Evolutionary conservation across 2,329 filamentous ascomycete genomes (phyloP).

Genomic region (Hymenoscyphus fraxineus): DNA sequence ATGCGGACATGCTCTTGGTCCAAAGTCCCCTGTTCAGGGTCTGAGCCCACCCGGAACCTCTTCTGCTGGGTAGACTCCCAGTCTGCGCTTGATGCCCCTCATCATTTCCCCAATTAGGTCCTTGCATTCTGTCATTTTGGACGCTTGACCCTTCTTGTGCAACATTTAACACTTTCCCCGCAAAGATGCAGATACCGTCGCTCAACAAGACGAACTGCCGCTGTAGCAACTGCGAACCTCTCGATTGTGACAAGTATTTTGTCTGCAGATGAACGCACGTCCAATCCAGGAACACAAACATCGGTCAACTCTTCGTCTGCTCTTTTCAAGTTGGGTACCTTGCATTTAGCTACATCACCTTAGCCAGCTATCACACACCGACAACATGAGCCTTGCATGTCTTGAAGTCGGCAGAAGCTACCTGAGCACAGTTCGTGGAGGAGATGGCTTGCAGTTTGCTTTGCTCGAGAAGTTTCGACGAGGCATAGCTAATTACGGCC

Average conservation of each 20-base stretch:
- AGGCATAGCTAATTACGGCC: neutral
- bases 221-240: slow-evolving; percentile 2
- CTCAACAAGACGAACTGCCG: slow-evolving; percentile 6
- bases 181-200: slow-evolving; percentile 1
- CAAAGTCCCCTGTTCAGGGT: neutral
- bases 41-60: neutral
- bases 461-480: neutral
- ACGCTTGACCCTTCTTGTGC: slow-evolving; percentile 4
- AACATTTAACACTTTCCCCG: slow-evolving; percentile 7
- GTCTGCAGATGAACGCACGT: neutral
- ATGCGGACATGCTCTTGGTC: neutral
- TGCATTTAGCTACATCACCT: neutral
- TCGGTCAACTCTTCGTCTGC: slow-evolving; percentile 6
- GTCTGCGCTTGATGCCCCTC: neutral
- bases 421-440: neutral
- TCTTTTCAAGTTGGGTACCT: neutral
- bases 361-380: neutral
- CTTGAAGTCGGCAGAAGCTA: neutral
- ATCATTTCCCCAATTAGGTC: slow-evolving; percentile 2
- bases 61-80: neutral
- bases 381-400: neutral
- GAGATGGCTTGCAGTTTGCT: neutral
- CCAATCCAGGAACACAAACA: neutral
- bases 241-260: neutral
- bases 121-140: neutral